Conservation (phyloP, 2,329 filamentous ascomycete species). For the Tolypocladium cylindrosporum region DNA sequence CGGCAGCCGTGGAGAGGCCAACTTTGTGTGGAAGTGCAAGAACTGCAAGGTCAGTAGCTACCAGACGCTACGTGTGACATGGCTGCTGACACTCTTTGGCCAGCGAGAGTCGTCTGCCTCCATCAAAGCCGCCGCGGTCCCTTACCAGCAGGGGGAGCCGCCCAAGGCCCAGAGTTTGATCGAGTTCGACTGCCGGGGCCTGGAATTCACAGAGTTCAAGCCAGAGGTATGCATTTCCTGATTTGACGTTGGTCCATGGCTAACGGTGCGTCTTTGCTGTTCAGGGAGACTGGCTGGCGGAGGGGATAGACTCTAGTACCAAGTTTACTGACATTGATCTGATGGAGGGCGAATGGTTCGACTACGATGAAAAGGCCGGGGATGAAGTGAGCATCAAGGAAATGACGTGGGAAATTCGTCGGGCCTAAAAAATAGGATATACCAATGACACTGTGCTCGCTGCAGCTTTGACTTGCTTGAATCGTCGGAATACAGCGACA, state of each 20-base stretch:
- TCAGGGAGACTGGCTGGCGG: slow-evolving; percentile 83
- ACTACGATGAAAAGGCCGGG: slow-evolving; percentile 89
- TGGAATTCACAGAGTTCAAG: slow-evolving; percentile 87
- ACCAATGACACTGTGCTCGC: neutral
- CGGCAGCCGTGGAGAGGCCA: slow-evolving; percentile 88
- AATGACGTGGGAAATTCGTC: slow-evolving; percentile 73
- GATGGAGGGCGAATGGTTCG: slow-evolving; percentile 89
- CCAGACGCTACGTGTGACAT: neutral
- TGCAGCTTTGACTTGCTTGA: neutral
- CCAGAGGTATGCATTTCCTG: slow-evolving; percentile 56
- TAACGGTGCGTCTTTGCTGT: neutral
- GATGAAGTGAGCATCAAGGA: slow-evolving; percentile 92
- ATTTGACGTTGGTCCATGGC: neutral
- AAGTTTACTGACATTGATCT: slow-evolving; percentile 79
- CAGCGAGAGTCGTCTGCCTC: slow-evolving; percentile 79
- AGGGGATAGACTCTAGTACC: slow-evolving; percentile 68
- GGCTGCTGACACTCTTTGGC: neutral
- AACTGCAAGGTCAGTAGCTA: slow-evolving; percentile 69
- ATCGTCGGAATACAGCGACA: neutral
- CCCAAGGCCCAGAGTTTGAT: slow-evolving; percentile 71
- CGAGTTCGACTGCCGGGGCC: slow-evolving; percentile 84
- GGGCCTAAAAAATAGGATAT: slow-evolving; percentile 38
- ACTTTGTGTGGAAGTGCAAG: slow-evolving; percentile 99
- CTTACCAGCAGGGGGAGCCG: slow-evolving; percentile 63
- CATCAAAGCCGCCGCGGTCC: slow-evolving; percentile 62